A percentile compares a stretch with the other conserved stretches of the same genome.
Conservation (phyloP, 1,139 yeast genomes). For the Hemisphaericaspora xylofermentans region DNA sequence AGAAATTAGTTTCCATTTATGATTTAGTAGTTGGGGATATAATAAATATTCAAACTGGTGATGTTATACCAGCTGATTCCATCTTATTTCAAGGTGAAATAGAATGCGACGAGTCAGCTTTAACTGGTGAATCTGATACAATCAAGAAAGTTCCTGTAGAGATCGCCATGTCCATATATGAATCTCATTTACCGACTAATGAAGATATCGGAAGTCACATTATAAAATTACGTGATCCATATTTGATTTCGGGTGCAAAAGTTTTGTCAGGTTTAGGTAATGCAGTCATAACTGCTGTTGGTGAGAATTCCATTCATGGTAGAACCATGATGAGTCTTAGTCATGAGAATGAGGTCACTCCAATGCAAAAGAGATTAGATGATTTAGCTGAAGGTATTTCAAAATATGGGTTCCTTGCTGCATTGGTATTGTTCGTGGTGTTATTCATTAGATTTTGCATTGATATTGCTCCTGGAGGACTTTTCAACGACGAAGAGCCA, state of each 20-base stretch:
- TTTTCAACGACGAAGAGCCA: constrained; percentile 43
- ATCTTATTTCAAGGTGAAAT: constrained; percentile 73
- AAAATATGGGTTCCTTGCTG: constrained; percentile 86
- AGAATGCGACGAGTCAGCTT: constrained; percentile 88
- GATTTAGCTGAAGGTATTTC: constrained; percentile 90
- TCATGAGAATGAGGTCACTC: constrained; percentile 79
- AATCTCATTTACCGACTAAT: constrained; percentile 28
- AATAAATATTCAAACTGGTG: constrained; percentile 85
- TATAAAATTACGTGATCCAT: constrained; percentile 62
- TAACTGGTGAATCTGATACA: constrained; percentile 92
- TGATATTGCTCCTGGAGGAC: constrained; percentile 57
- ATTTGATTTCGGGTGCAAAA: constrained; percentile 88
- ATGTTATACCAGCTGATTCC: constrained; percentile 87
- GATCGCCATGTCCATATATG: constrained; percentile 40
- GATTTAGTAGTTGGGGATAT: constrained; percentile 87
- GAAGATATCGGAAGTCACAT: constrained; percentile 51
- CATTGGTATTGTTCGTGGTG: constrained; percentile 72
- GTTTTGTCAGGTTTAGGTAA: constrained; percentile 83
- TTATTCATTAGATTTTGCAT: constrained; percentile 75
- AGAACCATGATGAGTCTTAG: constrained; percentile 80
- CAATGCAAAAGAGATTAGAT: constrained; percentile 81
- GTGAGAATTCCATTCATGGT: constrained; percentile 85
- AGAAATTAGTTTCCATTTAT: constrained; percentile 66
- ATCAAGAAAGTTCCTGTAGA: constrained; percentile 63
- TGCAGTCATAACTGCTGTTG: constrained; percentile 88